Conservation (phyloP, 1,139 yeast genomes). For the Hemisphaericaspora xylanilytica region DNA sequence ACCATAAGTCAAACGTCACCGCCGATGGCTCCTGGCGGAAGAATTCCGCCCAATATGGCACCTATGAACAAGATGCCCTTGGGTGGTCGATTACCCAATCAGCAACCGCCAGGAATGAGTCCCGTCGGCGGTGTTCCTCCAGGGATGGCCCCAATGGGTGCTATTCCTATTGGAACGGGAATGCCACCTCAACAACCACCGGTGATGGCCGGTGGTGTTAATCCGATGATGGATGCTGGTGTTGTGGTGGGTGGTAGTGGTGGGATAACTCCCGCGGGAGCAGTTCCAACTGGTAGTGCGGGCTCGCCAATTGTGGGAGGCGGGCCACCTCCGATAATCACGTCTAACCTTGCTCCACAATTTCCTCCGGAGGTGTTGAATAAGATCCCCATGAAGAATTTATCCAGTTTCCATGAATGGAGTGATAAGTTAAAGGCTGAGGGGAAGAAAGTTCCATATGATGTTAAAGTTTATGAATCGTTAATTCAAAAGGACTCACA, state of each 20-base stretch:
- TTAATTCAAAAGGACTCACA: conserved; percentile 51
- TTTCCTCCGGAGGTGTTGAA: conserved; percentile 24
- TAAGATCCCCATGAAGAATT: conserved; percentile 19
- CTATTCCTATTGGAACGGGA: conserved; percentile 4
- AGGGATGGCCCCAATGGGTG: conserved; percentile 3
- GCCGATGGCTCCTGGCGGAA: conserved; percentile 6
- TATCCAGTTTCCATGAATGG: conserved; percentile 48
- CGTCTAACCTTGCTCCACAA: conserved; percentile 11
- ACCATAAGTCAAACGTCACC: not conserved
- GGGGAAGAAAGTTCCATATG: conserved; percentile 45
- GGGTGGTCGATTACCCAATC: conserved; percentile 7
- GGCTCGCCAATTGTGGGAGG: not conserved
- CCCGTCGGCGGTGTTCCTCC: not conserved
- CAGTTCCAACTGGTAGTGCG: not conserved
- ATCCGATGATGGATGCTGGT: not conserved
- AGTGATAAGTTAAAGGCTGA: conserved; percentile 46
- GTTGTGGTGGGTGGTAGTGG: not conserved
- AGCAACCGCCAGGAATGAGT: conserved; percentile 3
- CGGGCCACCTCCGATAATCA: not conserved
- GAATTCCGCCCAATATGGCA: conserved; percentile 1
- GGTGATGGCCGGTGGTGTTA: conserved; percentile 1
- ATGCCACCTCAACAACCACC: conserved; percentile 4
- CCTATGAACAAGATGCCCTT: conserved; percentile 6
- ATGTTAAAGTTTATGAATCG: conserved; percentile 57
- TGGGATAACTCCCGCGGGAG: not conserved